These are phyloP conservation scores for Rubia peregrina DNA, from an alignment of 305 asterid genomes.

Conservation along the genomic window DNA sequence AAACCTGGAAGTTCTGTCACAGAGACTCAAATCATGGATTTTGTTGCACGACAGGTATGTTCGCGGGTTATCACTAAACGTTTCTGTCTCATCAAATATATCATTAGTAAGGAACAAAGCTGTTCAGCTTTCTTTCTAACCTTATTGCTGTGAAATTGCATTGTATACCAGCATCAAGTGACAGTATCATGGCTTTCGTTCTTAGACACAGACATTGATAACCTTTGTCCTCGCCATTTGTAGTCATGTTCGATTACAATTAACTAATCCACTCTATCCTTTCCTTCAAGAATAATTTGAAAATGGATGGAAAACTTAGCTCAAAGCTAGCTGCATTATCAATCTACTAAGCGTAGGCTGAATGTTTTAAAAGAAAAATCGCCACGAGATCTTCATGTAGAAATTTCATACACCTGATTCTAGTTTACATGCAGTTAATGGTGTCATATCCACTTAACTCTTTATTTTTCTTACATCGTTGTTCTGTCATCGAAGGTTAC, in stretches of 20 bases:
- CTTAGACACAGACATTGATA: not conserved
- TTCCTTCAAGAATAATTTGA: not conserved
- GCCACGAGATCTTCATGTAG: not conserved
- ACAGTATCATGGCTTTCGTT: not conserved
- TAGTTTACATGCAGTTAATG: too few species aligned
- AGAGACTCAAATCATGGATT: conserved; percentile 52
- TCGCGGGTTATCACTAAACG: not conserved
- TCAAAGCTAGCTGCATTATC: not conserved
- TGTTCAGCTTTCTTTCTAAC: not conserved
- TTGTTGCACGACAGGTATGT: conserved; percentile 59
- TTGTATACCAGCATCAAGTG: too few species aligned
- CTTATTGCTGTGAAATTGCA: not conserved
- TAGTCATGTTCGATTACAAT: not conserved
- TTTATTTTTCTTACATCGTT: not conserved
- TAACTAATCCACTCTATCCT: not conserved
- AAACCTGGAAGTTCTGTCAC: conserved; percentile 46
- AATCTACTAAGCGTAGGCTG: too few species aligned
- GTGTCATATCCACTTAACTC: not conserved
- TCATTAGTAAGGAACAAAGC: not conserved
- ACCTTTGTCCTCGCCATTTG: not conserved
- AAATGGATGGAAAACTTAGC: too few species aligned
- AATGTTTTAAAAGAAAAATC: not conserved
- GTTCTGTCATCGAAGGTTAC: conserved; percentile 43
- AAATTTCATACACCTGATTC: not conserved
- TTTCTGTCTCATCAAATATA: not conserved